Base-by-base conservation (phyloP, 805 yeast genomes). In the Candida oleophila region DNA sequence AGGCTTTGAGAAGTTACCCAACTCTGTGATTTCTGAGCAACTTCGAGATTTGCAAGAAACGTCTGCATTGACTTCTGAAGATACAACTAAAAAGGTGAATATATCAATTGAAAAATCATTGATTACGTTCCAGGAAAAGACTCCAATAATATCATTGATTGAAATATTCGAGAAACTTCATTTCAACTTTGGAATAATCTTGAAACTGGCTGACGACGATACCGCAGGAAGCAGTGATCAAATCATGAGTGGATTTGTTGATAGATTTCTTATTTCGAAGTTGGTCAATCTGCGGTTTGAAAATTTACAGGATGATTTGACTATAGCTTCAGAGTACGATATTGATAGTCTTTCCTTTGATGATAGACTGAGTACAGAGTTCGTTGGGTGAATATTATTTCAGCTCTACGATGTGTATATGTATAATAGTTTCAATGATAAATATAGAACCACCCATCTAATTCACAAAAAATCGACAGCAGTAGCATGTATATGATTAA, bases 101-200 rank as follows among this genome's bases (percentile, higher is more conserved):
- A 19, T 66, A 4, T 38, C 8, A 2, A 50, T 57, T 0, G 65
- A 68, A 33, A 52, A 55, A 20, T 54, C 62, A 2, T 55, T 56
- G 16, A 51, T 68, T 12, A 53, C 62, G 1, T 51, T 66, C 22
- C 66, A 66, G 48, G 66, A 64, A 36, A 44, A 49, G 19, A 60
- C 69, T 1, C 66, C 75, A 2, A 49, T 65, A 14, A 54, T 66
- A 8, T 55, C 65, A 18, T 60, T 68, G 11, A 45, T 72, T 16
- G 74, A 71, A 47, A 53, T 61, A 12, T 71, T 71, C 49, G 76
- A 72, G 46, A 65, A 69, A 40, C 54, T 72, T 38, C 62, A 65
- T 42, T 47, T 70, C 52, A 72, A 72, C 55, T 63, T 66, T 47
- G 55, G 68, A 14, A 57, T 68, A 1, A 56, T 72, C 12, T 49